phyloP scores from a whole-genome alignment of 2,329 filamentous ascomycete genomes.

The Claviceps sp. region DNA sequence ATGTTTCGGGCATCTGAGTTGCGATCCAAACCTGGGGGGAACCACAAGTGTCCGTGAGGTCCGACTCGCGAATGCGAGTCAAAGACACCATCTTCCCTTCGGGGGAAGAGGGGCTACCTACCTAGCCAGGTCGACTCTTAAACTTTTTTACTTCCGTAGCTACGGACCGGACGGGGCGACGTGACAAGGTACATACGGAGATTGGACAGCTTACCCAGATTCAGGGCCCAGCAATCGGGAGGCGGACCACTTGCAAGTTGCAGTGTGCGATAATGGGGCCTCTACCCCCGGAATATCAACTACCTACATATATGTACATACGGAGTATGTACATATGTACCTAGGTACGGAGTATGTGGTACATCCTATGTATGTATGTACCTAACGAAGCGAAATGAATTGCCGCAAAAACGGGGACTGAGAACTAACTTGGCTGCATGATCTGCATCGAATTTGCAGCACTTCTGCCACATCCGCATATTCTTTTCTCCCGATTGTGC shows the following conservation, averaged over 20 bases:
- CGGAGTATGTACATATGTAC: too few relatives aligned
- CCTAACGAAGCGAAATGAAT: constrained; percentile 18
- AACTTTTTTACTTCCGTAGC: neutral
- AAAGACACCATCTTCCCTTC: neutral
- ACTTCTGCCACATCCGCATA: neutral
- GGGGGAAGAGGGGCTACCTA: neutral
- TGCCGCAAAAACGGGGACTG: constrained; percentile 6
- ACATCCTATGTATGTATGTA: too few relatives aligned
- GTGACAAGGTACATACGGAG: too few relatives aligned
- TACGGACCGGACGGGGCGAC: neutral
- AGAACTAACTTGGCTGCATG: constrained; percentile 3
- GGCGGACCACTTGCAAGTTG: neutral
- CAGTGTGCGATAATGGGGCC: constrained; percentile 5
- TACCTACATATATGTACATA: too few relatives aligned
- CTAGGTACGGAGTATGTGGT: too few relatives aligned
- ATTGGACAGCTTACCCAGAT: neutral
- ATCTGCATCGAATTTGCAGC: neutral
- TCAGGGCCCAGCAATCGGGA: neutral
- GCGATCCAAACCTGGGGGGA: neutral
- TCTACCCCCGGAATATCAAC: constrained; percentile 14
- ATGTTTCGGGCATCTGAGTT: neutral
- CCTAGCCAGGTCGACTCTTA: neutral
- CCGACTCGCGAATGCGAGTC: constrained; percentile 4
- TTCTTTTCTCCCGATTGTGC: neutral
- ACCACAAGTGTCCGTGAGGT: neutral